Evolutionary conservation across 176 grass and related monocot species (phyloP), one percentile per base, ranked within the genome.

Genomic region (Bothriochloa decipiens): DNA sequence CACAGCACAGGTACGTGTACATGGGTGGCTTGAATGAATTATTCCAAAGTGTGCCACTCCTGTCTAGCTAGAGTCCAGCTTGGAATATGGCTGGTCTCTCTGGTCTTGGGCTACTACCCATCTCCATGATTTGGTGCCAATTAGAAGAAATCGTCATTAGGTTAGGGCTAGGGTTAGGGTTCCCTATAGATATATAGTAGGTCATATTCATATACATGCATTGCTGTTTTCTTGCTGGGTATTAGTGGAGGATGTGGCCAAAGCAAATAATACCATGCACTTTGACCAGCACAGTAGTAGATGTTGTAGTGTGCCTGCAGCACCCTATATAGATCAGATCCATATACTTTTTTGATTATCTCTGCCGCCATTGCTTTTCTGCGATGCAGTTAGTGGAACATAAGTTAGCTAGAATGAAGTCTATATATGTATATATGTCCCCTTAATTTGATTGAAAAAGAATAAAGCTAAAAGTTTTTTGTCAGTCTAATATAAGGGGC

Each of bases 121-220:
- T 5, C 83, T 77, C 36, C 84, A 79, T 86, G 58, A 86, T 90
- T 90, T 82, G 68, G 67, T 78, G 58, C 35, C 79, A 78, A 78
- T 70, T 66, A 82, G 20, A 77, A 77, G 62, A 14, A 76, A 46
- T 25, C 29, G 29, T 32, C 20, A 80, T 23, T 22, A 68, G 46
- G 50, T 81, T 72, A 71, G 74, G 73, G 17, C 78, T 88, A 84
- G 76, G 81, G 60, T 25, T 70, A 70, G 39, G 70, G 70, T 89
- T 86, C 77, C 23, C 32, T 81, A 85, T 81, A 85, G 40, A 63
- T 67, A 79, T 22, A 46, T 50, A 49, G 68, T 65, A 29, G 68
- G 83, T 26, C 43, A 65, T 78, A 68, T 40, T 57, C 49, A 63
- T 63, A 26, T 26, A 26, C 60, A 63, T 26, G 9, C 18, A 15